Evolutionary conservation across 495 filamentous ascomycete genomes (phyloP), one percentile per base, ranked within the genome.

Genomic region (Aspergillus haitiensis): DNA sequence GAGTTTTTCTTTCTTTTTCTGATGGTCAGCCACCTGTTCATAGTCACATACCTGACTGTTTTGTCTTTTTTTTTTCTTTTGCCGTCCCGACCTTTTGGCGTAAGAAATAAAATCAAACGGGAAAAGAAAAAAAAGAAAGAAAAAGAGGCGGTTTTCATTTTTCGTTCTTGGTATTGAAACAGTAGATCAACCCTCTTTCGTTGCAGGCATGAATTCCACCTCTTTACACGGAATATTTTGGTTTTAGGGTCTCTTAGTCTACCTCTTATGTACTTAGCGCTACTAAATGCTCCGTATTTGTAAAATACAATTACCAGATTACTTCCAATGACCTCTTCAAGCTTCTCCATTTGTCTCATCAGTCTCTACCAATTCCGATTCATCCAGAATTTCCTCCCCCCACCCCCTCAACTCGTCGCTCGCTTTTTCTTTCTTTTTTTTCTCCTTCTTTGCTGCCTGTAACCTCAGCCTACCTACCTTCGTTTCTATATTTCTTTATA

Each of bases 281-380:
- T 32, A 5, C 21, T 12, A 7, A 7, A 7, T 13, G 21, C 12
- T 11, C 47, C 48, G 35, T 42, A 54, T 54, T 18, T 32, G 52
- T 55, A 44, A 11, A 44, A 32, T n/a, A 32, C 50, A 33, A 13
- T 42, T 48, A 39, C 44, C 44, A 32, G 55, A 56, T 18, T 49
- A 36, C 55, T 51, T 42, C 36, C 21, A 47, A 48, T 32, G 21
- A 27, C 36, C 18, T 54, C 52, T 37, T 18, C 35, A 47, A 47
- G 44, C 52, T 32, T 18, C 40, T 35, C 36, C 56, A 21, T 36
- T 51, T 33, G 21, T 27, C 21, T 27, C 21, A 27, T 39, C 27
- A 40, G 56, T 53, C 45, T 47, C 42, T 50, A 15, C 45, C 55
- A 34, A 51, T 31, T 58, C 55, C 37, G 52, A 55, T 61, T 50